These are phyloP conservation scores for Rhizophagus sp. DNA, from an alignment of 192 early-diverging fungal species.

Conservation along the genomic window DNA sequence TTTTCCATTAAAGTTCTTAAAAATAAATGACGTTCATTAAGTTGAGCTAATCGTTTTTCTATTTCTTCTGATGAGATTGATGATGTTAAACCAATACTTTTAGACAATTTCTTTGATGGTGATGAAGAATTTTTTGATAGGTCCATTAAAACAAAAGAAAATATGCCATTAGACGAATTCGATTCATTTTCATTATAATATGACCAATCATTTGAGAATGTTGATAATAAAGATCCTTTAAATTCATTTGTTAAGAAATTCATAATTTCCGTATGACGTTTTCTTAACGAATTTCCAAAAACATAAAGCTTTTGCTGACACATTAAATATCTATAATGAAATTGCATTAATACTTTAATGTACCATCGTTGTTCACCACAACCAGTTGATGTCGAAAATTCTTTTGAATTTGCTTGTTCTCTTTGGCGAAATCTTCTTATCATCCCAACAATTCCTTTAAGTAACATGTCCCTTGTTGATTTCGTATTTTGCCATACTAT, in stretches of 20 bases:
- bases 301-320: constrained; percentile 10
- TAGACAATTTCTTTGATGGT: neutral
- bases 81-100: neutral
- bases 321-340: constrained; percentile 11
- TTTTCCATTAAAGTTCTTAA: neutral
- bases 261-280: neutral
- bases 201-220: neutral
- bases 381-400: neutral
- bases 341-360: neutral
- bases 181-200: neutral
- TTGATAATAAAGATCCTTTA: neutral
- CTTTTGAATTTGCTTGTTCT: neutral
- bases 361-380: neutral
- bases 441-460: constrained; percentile 3
- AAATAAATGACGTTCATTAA: constrained; percentile 8
- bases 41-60: neutral
- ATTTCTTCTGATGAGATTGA: neutral
- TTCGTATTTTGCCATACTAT: neutral
- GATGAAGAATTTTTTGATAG: neutral
- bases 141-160: neutral
- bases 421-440: constrained; percentile 7
- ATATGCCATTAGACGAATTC: neutral
- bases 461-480: neutral
- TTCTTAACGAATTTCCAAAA: neutral
- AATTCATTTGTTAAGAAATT: neutral